Evolutionary conservation across 805 yeast genomes (phyloP), one percentile per base, ranked within the genome.

Genomic region (Isabelozyma rhagii): DNA sequence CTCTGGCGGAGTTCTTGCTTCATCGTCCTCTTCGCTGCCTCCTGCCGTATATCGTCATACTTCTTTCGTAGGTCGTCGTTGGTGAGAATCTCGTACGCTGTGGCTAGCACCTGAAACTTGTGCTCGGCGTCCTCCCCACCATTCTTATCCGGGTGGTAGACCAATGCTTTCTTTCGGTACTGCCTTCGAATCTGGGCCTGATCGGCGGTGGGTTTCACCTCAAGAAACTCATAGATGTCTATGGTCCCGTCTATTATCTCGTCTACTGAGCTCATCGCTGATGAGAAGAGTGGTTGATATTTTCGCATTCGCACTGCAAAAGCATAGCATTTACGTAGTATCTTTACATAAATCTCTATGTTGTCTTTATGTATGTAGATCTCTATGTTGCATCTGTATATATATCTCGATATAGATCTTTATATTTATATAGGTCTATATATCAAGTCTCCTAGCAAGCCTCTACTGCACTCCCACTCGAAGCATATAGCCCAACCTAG

Each of bases 91-190:
- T 68, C 66, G 58, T 71, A 64, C 5, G 65, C 58, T 36, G 60
- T 56, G 7, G 69, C 57, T 45, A 70, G 55, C 11, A 63, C 44
- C 39, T 68, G 68, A 56, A 74, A 74, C 50, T 64, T 60, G 40
- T 43, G 47, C 9, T 52, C 52, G 8, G 50, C 52, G 1, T 67
- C 68, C 2, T 63, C 58, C 14, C 60, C 52, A 9, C 60, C 51
- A 52, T 67, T 66, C 54, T 73, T 74, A 54, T 74, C 79, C 6
- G 79, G 78, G 51, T 74, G 78, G 51, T 58, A 68, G 17, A 51
- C 43, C 17, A 74, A 63, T 0, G 79, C 78, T 49, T 62, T 54
- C 39, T 56, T 55, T 39, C 77, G 59, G 55, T 69, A 74, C 44
- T 61, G 63, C 5, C 60, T 48, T 40, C 63, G 55, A 21, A 74